These are phyloP conservation scores for Podospora appendiculata DNA, from an alignment of 495 filamentous ascomycete species.

Conservation along the genomic window DNA sequence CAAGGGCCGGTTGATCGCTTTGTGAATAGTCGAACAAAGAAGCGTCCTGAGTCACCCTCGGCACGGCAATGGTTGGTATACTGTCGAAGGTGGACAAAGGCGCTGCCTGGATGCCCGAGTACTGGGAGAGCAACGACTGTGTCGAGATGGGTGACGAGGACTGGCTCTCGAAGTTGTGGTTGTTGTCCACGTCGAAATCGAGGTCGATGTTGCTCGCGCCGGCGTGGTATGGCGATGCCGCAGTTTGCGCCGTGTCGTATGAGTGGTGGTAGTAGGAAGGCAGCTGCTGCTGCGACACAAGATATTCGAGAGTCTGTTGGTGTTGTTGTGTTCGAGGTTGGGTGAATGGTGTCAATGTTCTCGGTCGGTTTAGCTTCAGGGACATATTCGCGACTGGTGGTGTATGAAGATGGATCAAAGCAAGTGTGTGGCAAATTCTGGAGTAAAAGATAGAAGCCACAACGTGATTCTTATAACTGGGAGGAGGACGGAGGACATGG, in stretches of 20 bases:
- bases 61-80: slow-evolving; percentile 22
- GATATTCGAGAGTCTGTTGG: not conserved
- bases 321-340: slow-evolving; percentile 7
- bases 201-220: slow-evolving; percentile 11
- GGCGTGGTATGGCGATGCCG: not conserved
- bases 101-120: slow-evolving; percentile 14
- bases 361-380: slow-evolving; percentile 4
- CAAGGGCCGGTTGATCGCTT: slow-evolving; percentile 16
- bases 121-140: slow-evolving; percentile 21
- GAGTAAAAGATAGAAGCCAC: slow-evolving; percentile 2
- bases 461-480: slow-evolving; percentile 6
- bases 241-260: not conserved
- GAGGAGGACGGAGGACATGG: slow-evolving; percentile 3
- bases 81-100: slow-evolving; percentile 36
- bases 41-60: slow-evolving; percentile 18
- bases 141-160: slow-evolving; percentile 26
- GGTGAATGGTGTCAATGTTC: not conserved
- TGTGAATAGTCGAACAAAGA: slow-evolving; percentile 24
- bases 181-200: slow-evolving; percentile 12
- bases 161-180: slow-evolving; percentile 7
- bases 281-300: not conserved
- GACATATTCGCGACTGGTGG: slow-evolving; percentile 8
- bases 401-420: slow-evolving; percentile 4
- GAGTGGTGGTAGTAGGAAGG: not conserved
- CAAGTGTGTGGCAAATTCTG: slow-evolving; percentile 6